These are phyloP conservation scores for Monascus ruber DNA, from an alignment of 2,329 filamentous ascomycete genomes.

Conservation along the genomic window DNA sequence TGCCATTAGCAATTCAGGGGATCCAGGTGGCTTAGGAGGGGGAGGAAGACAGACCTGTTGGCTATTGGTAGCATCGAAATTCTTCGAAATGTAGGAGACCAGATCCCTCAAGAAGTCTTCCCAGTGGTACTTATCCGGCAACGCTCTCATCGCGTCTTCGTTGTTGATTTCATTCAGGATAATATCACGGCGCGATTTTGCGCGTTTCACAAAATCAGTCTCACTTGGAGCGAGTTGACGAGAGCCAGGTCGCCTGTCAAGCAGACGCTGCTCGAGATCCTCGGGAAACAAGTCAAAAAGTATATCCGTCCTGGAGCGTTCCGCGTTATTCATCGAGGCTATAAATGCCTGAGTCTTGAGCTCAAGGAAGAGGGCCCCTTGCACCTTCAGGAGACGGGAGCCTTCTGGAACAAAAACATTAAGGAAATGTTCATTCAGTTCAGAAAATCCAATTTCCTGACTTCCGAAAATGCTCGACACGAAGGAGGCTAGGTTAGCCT, in stretches of 20 bases:
- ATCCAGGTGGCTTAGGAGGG: not conserved
- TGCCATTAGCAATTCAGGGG: slow-evolving; percentile 5
- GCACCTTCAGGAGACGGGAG: slow-evolving; percentile 46
- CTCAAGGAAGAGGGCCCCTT: slow-evolving; percentile 51
- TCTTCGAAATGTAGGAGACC: slow-evolving; percentile 47
- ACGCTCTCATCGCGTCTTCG: slow-evolving; percentile 35
- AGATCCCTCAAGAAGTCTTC: slow-evolving; percentile 51
- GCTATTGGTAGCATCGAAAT: slow-evolving; percentile 42
- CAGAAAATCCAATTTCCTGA: slow-evolving; percentile 52
- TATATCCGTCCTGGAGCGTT: slow-evolving; percentile 44
- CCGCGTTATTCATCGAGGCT: slow-evolving; percentile 46
- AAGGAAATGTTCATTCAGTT: slow-evolving; percentile 52
- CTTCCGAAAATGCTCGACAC: slow-evolving; percentile 53
- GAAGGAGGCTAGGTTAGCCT: slow-evolving; percentile 55
- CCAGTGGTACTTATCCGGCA: slow-evolving; percentile 53
- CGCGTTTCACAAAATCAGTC: slow-evolving; percentile 47
- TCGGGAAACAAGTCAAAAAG: slow-evolving; percentile 50
- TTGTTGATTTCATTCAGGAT: slow-evolving; percentile 45
- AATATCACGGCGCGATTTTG: slow-evolving; percentile 44
- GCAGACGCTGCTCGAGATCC: slow-evolving; percentile 43
- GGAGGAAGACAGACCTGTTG: slow-evolving; percentile 29
- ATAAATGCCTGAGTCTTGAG: slow-evolving; percentile 59
- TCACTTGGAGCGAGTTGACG: slow-evolving; percentile 47
- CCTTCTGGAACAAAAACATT: slow-evolving; percentile 53
- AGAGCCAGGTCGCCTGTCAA: slow-evolving; percentile 44